Evolutionary conservation across 495 filamentous ascomycete genomes (phyloP).

Genomic region (Penicillium subrubescens): DNA sequence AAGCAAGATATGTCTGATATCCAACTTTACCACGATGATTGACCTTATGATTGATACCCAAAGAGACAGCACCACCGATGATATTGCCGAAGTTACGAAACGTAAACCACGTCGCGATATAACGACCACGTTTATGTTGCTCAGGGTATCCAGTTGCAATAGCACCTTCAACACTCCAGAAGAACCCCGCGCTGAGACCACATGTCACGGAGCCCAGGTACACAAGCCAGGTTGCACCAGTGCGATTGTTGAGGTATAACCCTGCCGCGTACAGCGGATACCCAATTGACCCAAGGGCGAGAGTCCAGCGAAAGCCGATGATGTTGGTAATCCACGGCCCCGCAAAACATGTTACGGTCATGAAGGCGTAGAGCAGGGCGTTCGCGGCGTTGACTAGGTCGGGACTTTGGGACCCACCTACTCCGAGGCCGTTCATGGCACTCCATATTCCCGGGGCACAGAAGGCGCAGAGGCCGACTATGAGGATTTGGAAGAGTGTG

Average conservation of each 20-base stretch:
- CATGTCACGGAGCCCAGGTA: constrained; percentile 55
- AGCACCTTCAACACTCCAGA: constrained; percentile 59
- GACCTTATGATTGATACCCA: background rate
- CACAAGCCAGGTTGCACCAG: constrained; percentile 56
- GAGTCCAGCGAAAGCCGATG: constrained; percentile 34
- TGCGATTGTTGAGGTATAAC: constrained; percentile 59
- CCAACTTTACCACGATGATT: background rate
- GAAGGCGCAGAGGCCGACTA: constrained; percentile 56
- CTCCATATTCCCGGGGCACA: constrained; percentile 61
- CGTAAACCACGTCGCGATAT: background rate
- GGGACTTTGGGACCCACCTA: constrained; percentile 49
- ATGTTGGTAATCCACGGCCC: background rate
- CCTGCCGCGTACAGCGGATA: constrained; percentile 58
- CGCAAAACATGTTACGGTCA: background rate
- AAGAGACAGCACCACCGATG: background rate
- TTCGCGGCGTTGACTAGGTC: background rate
- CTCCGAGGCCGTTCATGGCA: constrained; percentile 57
- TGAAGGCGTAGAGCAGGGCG: background rate
- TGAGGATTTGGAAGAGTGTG: constrained; percentile 54
- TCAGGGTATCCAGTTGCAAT: constrained; percentile 58
- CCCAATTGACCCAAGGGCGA: constrained; percentile 55
- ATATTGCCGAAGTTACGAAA: background rate
- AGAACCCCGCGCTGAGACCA: constrained; percentile 53
- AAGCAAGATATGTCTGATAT: background rate
- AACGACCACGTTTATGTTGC: constrained; percentile 10